phyloP scores from a whole-genome alignment of 192 early-diverging fungal species.

The Gigaspora rosea region DNA sequence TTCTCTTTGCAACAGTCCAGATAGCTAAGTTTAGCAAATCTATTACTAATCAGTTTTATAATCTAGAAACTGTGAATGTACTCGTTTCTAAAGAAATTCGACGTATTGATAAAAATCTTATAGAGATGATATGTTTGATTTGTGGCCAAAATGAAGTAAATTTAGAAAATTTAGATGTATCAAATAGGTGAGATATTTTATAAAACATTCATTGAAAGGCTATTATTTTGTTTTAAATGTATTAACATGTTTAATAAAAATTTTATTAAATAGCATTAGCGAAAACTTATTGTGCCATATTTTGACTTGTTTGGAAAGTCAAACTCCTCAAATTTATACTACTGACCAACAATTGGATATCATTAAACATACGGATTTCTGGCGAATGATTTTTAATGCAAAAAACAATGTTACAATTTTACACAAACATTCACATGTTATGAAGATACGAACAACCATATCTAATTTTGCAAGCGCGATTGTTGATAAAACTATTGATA shows the following conservation, averaged over 20 bases:
- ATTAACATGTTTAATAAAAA: background rate
- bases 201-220: background rate
- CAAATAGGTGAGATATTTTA: background rate
- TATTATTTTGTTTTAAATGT: background rate
- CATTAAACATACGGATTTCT: background rate
- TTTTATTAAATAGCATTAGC: background rate
- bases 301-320: background rate
- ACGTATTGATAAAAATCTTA: no score
- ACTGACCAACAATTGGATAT: background rate
- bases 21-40: background rate
- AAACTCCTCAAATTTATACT: background rate
- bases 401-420: background rate
- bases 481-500: constrained; percentile 1
- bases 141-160: no score
- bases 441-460: background rate
- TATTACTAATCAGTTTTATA: background rate
- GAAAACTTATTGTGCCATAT: background rate
- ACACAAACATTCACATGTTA: background rate
- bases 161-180: no score
- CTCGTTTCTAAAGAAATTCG: no score
- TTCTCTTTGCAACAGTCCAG: background rate
- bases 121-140: no score
- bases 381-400: background rate
- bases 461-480: background rate
- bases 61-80: background rate